Evolutionary conservation across 2,329 filamentous ascomycete genomes (phyloP), one percentile per base, ranked within the genome.

Genomic region (Monilinia polystroma): DNA sequence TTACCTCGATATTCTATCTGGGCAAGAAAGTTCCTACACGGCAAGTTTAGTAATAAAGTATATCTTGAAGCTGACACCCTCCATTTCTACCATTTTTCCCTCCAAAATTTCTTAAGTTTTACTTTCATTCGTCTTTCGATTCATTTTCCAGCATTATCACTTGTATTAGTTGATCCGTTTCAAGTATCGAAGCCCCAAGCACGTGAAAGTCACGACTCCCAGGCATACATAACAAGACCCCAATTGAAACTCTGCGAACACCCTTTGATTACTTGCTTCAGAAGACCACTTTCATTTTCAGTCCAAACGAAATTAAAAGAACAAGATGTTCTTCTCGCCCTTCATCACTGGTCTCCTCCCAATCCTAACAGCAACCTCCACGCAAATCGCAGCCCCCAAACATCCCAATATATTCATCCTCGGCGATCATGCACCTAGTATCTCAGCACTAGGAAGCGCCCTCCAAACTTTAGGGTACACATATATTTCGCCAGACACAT

Each of bases 261-360:
- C 7, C 23, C 29, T 26, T 20, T 51, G n/a, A 38, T 38, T 26
- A 51, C 26, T 20, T 26, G 1, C 20, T 38, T 38, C 32, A 51
- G 18, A 12, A n/a, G 3, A 1, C 2, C 7, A 6, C n/a, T 18
- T 49, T 47, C 26, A 18, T 23, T 32, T 26, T 1, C 29, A 49
- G 4, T 49, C 38, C 20, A 16, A 18, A 2, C 18, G 11, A 1
- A 49, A 14, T 4, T 14, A 18, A 60, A 18, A 38, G 35, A 11
- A 8, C 4, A 65, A 55, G 23, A 66, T 66, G 64, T 66, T 66
- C 57, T 66, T 66, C 49, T 43, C 64, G 47, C 35, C 64, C 35
- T 66, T 60, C 14, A 66, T 66, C 45, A 60, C 55, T 8, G 35
- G 45, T 3, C 56, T 66, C 26, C 64, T 66, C 20, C 64, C 64